Conservation (phyloP, 306 rosid species). For the Lablab purpureus region DNA sequence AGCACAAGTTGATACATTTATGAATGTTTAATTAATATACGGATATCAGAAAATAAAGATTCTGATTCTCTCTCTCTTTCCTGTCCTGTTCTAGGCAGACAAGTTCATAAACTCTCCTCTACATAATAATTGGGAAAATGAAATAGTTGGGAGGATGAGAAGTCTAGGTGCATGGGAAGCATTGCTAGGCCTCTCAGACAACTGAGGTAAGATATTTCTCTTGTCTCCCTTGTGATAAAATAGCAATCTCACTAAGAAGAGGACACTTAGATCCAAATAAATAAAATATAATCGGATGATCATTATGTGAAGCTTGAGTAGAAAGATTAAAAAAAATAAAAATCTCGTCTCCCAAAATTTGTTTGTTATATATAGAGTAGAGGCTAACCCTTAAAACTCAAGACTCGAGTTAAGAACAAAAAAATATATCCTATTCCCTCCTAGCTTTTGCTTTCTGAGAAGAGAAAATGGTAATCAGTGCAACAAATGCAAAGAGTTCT, state of each 20-base stretch:
- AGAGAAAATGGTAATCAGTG: constrained; percentile 40
- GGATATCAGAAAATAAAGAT: constrained; percentile 6
- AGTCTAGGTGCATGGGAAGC: constrained; percentile 24
- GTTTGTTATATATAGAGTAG: constrained; percentile 24
- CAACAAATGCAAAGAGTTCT: constrained; percentile 3
- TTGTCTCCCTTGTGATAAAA: constrained; percentile 30
- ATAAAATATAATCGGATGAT: neutral
- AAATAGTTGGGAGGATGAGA: neutral
- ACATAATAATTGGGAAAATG: neutral
- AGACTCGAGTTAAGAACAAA: neutral
- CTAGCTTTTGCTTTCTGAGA: neutral
- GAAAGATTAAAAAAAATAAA: neutral
- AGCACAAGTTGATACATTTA: neutral
- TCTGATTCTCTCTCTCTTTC: constrained; percentile 8
- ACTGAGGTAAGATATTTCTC: constrained; percentile 7
- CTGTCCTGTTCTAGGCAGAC: neutral
- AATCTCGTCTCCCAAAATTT: constrained; percentile 1
- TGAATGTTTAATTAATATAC: neutral
- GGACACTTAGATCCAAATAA: constrained; percentile 20
- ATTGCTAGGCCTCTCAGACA: constrained; percentile 23
- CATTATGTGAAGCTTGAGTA: neutral
- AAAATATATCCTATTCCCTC: neutral
- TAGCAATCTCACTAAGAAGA: constrained; percentile 16
- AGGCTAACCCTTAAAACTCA: constrained; percentile 10
- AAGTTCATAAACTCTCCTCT: constrained; percentile 1